Evolutionary conservation across 192 early-diverging fungal species (phyloP).

Genomic region (Radiomyces spectabilis): DNA sequence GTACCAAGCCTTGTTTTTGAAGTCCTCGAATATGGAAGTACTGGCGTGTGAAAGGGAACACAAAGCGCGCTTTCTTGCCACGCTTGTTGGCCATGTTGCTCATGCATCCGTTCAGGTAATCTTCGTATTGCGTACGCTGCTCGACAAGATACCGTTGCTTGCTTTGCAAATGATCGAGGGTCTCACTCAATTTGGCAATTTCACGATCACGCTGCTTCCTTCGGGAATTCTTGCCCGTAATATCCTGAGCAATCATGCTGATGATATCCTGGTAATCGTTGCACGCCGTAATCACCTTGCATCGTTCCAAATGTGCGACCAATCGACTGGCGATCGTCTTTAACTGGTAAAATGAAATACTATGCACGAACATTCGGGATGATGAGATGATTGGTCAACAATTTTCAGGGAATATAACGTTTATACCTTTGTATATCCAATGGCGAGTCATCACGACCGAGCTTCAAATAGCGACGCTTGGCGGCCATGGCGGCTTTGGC

Average conservation of each 20-base stretch:
- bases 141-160: constrained; percentile 79
- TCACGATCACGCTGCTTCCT: constrained; percentile 70
- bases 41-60: constrained; percentile 88
- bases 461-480: constrained; percentile 14
- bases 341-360: constrained; percentile 63
- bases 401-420: not conserved
- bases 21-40: constrained; percentile 90
- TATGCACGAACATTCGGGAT: not conserved
- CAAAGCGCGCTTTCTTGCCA: constrained; percentile 57
- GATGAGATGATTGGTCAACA: not conserved
- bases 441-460: constrained; percentile 16
- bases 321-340: constrained; percentile 78
- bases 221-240: constrained; percentile 85
- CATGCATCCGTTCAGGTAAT: constrained; percentile 88
- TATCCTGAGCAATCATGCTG: constrained; percentile 87
- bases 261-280: constrained; percentile 92
- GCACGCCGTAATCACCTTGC: constrained; percentile 54
- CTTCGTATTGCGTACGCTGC: constrained; percentile 84
- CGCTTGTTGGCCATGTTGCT: constrained; percentile 71
- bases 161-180: constrained; percentile 76
- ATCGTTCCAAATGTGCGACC: constrained; percentile 75
- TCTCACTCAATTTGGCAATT: constrained; percentile 65
- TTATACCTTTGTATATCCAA: constrained; percentile 26
- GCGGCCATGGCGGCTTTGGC: constrained; percentile 5
- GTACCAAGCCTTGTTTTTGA: constrained; percentile 78